Evolutionary conservation across 2,329 filamentous ascomycete species (phyloP), one percentile per base, ranked within the genome.

Genomic region (Exophiala oligosperma): DNA sequence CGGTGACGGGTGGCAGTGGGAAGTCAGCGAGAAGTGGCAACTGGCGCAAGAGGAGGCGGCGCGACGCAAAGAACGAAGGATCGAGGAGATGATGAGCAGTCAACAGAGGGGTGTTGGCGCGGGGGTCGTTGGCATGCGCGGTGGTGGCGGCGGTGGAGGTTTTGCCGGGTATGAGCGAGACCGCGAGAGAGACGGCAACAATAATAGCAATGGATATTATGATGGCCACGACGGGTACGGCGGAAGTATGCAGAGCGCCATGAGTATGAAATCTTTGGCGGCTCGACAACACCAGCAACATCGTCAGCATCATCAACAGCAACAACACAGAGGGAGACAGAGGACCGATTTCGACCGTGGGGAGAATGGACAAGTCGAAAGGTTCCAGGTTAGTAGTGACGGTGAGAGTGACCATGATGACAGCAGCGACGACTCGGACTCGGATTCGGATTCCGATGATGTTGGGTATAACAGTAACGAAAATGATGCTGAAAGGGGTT

Each of bases 1-100:
- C 0, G 93, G 93, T 35, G 91, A 99, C 72, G 94, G 94, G 23
- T 99, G 93, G 93, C 82, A 81, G 46, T 99, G 94, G 94, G 92
- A 97, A 68, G 84, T 92, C 0, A 95, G 86, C 69, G 81, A 84
- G 1, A 85, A 84, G 64, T 99, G 94, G 89, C 63, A 90, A 2
- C 85, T 87, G 37, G 89, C 87, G 50, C 71, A 74, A 28, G 70
- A 69, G 41, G 71, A 76, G 47, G 51, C 56, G 28, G 56, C 49
- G 17, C 54, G 44, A 26, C 46, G 58, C 23, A 65, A 64, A 56
- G 60, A 66, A 41, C 44, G 51, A 44, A 48, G 62, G 17, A 23
- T 66, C 11, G 57, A 54, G 3, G 32, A 35, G 23, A 55, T 52
- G 5, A 59, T 57, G 43, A 53, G 35, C 69, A 72, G 29, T 70